Evolutionary conservation across 257 asterid species (phyloP).

Genomic region (Schizonepeta tenuifolia): DNA sequence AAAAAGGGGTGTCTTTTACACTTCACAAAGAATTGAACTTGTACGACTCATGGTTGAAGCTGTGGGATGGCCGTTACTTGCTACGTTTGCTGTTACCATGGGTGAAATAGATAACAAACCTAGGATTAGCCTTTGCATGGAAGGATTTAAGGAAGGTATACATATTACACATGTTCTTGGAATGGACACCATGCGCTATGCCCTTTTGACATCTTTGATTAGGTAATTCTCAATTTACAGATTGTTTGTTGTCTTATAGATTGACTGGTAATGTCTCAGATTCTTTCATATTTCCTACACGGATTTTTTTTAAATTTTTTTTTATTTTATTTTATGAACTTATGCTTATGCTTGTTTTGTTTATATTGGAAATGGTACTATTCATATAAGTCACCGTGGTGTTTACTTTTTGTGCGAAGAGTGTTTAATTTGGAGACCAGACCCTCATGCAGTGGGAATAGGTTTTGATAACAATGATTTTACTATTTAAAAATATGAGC

Average conservation of each 20-base stretch:
- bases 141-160: conserved; percentile 95
- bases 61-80: conserved; percentile 99
- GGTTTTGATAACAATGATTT: background rate
- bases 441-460: background rate
- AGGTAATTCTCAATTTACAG: conserved; percentile 55
- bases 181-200: conserved; percentile 99
- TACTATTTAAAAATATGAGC: background rate
- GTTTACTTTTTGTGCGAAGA: background rate
- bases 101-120: conserved; percentile 98
- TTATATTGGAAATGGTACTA: conserved; percentile 1
- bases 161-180: conserved; percentile 91
- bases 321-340: conserved; percentile 23
- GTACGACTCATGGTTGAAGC: conserved; percentile 97
- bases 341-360: conserved; percentile 22
- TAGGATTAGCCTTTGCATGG: conserved; percentile 89
- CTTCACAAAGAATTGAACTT: conserved; percentile 87
- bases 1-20: conserved; percentile 87
- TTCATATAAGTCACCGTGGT: background rate
- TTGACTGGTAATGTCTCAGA: conserved; percentile 29
- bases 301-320: too few species aligned
- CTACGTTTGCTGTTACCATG: conserved; percentile 97
- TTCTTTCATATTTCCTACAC: conserved; percentile 22
- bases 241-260: conserved; percentile 12
- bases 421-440: background rate
- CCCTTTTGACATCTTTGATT: conserved; percentile 88